Percentiles rank a stretch among this genome's conserved stretches.
phyloP scores from a whole-genome alignment of 495 filamentous ascomycete genomes.

The Hypoxylon fuscum region DNA sequence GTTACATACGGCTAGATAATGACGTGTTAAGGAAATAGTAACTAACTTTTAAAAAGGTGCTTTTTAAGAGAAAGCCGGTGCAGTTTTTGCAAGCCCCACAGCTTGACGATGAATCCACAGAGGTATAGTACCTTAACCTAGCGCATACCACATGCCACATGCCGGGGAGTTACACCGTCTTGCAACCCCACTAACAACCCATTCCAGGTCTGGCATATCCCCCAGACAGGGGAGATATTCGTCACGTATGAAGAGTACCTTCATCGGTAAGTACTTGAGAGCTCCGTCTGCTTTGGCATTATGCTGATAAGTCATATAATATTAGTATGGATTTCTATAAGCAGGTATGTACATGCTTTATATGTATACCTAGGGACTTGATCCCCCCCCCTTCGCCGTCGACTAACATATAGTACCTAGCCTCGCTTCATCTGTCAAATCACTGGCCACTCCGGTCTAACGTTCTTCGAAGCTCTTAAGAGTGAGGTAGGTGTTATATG shows the following conservation, averaged over 20 bases:
- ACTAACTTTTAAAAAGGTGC: constrained; percentile 67
- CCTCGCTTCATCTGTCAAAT: constrained; percentile 94
- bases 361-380: background rate
- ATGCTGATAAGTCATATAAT: constrained; percentile 13
- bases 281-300: background rate
- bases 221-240: constrained; percentile 90
- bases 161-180: constrained; percentile 16
- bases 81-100: constrained; percentile 77
- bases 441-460: constrained; percentile 89
- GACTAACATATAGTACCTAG: constrained; percentile 54
- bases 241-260: constrained; percentile 88
- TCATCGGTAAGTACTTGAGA: constrained; percentile 64
- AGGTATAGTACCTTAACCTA: constrained; percentile 73
- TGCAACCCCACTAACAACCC: constrained; percentile 35
- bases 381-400: constrained; percentile 3
- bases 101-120: constrained; percentile 80
- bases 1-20: background rate
- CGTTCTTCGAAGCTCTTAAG: constrained; percentile 91
- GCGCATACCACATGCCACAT: no score
- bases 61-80: constrained; percentile 96
- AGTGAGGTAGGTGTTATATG: constrained; percentile 82
- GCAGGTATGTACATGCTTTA: constrained; percentile 67
- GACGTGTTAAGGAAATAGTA: background rate
- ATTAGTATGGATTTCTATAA: constrained; percentile 90
- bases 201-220: constrained; percentile 86